phyloP scores from a whole-genome alignment of 2,329 filamentous ascomycete genomes.

The Neodidymelliopsis sp. region DNA sequence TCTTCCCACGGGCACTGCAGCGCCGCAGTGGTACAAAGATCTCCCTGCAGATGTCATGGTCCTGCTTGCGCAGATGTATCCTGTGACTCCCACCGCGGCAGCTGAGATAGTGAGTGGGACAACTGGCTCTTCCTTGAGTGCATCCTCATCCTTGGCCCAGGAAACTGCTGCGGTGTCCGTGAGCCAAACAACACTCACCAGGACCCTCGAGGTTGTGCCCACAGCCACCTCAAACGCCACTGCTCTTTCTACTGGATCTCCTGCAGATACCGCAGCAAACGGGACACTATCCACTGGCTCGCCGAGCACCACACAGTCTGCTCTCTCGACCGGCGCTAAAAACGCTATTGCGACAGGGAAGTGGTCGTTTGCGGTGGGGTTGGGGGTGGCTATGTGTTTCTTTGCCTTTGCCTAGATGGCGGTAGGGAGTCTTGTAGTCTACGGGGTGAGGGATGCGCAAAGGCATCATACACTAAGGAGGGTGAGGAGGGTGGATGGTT shows the following conservation, averaged over 20 bases:
- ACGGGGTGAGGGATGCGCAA: not conserved
- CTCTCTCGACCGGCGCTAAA: constrained; percentile 9
- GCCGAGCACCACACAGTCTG: not conserved
- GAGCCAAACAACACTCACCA: constrained; percentile 2
- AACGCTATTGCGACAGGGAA: not conserved
- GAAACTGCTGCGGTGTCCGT: not conserved
- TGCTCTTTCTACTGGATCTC: not conserved
- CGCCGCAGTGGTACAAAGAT: constrained; percentile 17
- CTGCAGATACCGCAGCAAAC: not conserved
- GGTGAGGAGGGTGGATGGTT: not conserved
- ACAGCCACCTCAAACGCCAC: not conserved
- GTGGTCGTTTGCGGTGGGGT: not conserved
- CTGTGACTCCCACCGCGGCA: not conserved
- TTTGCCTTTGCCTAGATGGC: constrained; percentile 6
- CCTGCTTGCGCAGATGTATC: constrained; percentile 18
- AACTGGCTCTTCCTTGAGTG: not conserved
- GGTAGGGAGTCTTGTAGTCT: not conserved
- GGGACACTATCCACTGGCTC: not conserved
- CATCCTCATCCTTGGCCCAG: not conserved
- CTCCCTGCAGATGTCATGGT: constrained; percentile 16
- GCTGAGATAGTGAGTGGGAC: constrained; percentile 1
- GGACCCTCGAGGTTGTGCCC: not conserved
- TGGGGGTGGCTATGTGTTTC: constrained; percentile 5
- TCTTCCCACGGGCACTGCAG: constrained; percentile 5
- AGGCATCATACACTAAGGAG: not conserved